Conservation (phyloP, 2,329 filamentous ascomycete genomes). For the Tolypocladium album region DNA sequence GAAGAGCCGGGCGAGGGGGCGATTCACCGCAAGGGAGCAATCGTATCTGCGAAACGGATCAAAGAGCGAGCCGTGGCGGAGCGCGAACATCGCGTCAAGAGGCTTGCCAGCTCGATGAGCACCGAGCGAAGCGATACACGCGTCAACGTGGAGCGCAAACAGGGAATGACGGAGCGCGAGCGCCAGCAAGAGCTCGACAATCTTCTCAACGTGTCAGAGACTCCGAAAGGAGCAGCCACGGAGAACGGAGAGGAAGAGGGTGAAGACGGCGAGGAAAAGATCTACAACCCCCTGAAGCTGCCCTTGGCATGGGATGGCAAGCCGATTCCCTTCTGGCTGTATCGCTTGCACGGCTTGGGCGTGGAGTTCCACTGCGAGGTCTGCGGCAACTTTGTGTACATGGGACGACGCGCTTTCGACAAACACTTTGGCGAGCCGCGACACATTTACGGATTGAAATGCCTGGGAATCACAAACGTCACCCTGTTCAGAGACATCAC, state of each 20-base stretch:
- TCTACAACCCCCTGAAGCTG: constrained; percentile 95
- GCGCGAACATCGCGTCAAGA: constrained; percentile 73
- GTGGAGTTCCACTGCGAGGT: constrained; percentile 95
- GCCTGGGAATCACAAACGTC: constrained; percentile 85
- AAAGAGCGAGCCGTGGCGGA: constrained; percentile 89
- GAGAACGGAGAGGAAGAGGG: constrained; percentile 58
- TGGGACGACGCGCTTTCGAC: constrained; percentile 90
- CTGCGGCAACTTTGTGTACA: constrained; percentile 98
- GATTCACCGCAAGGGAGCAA: constrained; percentile 14
- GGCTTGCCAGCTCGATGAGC: constrained; percentile 71
- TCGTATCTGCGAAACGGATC: constrained; percentile 40
- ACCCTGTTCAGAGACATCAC: constrained; percentile 91
- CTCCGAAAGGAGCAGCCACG: constrained; percentile 21
- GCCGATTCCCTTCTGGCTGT: constrained; percentile 97
- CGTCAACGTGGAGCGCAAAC: constrained; percentile 90
- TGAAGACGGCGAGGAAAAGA: constrained; percentile 70
- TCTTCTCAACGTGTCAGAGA: constrained; percentile 44
- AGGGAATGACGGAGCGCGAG: constrained; percentile 95
- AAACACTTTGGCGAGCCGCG: constrained; percentile 96
- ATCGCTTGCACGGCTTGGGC: constrained; percentile 89
- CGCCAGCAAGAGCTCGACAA: constrained; percentile 89
- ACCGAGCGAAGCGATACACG: constrained; percentile 81
- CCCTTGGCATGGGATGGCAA: constrained; percentile 98
- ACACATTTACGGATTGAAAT: constrained; percentile 89
- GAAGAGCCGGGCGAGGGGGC: constrained; percentile 22